These are phyloP conservation scores for Phaeolepiota aurea DNA, from an alignment of 768 basidiomycete genomes.

Conservation along the genomic window DNA sequence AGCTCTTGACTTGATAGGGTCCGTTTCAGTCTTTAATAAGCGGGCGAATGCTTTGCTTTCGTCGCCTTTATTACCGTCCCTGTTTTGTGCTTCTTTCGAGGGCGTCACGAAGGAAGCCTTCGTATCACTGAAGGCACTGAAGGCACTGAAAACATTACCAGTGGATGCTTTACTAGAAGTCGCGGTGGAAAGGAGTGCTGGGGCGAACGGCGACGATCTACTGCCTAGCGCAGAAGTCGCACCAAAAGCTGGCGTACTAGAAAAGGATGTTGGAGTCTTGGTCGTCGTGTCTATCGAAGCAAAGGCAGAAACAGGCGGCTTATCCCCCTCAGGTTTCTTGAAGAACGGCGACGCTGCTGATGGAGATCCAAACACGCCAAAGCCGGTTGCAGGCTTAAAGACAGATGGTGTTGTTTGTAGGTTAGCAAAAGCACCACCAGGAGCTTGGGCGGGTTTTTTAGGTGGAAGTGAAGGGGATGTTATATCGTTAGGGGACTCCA, in stretches of 20 bases:
- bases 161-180: slow-evolving; percentile 18
- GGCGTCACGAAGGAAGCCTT: slow-evolving; percentile 42
- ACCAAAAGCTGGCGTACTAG: slow-evolving; percentile 27
- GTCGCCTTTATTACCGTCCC: neutral
- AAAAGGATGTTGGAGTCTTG: slow-evolving; percentile 10
- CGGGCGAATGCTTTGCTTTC: slow-evolving; percentile 24
- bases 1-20: slow-evolving; percentile 11
- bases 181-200: slow-evolving; percentile 15
- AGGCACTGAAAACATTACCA: slow-evolving; percentile 42
- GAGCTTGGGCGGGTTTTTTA: slow-evolving; percentile 6
- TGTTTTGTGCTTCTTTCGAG: slow-evolving; percentile 17
- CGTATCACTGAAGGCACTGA: slow-evolving; percentile 30
- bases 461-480: slow-evolving; percentile 6
- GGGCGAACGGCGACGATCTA: slow-evolving; percentile 21
- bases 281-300: slow-evolving; percentile 9
- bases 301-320: slow-evolving; percentile 30
- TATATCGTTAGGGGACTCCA: slow-evolving; percentile 4
- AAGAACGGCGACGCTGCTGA: slow-evolving; percentile 47
- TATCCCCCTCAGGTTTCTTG: slow-evolving; percentile 25
- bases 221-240: slow-evolving; percentile 26
- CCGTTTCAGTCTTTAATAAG: slow-evolving; percentile 35
- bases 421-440: slow-evolving; percentile 21
- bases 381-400: slow-evolving; percentile 31
- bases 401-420: slow-evolving; percentile 18
- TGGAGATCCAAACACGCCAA: slow-evolving; percentile 37